These are phyloP conservation scores for Chaetomiaceae sp. DNA, from an alignment of 2,329 filamentous ascomycete genomes.

Conservation along the genomic window DNA sequence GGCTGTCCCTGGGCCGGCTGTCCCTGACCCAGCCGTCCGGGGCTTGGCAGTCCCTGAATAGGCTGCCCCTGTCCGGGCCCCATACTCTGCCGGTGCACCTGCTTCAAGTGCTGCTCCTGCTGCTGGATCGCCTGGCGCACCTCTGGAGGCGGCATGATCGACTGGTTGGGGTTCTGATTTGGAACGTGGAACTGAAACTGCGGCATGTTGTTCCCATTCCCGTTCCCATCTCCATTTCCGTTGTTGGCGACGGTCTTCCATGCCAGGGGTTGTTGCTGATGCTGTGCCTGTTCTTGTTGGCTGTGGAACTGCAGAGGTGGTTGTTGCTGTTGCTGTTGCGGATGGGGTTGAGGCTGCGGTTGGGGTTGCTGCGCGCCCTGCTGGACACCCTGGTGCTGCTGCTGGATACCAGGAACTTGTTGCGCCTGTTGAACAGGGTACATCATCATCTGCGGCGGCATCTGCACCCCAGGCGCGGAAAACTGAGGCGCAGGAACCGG, in stretches of 20 bases:
- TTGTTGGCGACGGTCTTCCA: background rate
- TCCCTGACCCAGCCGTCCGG: background rate
- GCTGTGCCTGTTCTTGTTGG: background rate
- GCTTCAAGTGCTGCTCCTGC: slow-evolving; percentile 1
- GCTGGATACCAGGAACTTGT: background rate
- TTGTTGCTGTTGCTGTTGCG: background rate
- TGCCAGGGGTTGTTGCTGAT: background rate
- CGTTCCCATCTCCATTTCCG: background rate
- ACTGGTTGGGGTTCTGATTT: background rate
- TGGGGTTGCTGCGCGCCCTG: too few species aligned
- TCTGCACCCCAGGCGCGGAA: background rate
- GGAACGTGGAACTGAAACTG: background rate
- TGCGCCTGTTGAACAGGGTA: slow-evolving; percentile 4
- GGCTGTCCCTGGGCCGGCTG: background rate
- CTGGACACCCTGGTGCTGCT: background rate
- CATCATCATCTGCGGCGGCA: slow-evolving; percentile 8
- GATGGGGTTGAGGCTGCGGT: background rate
- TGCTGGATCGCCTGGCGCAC: slow-evolving; percentile 9
- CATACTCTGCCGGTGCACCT: slow-evolving; percentile 1
- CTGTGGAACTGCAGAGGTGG: too few species aligned
- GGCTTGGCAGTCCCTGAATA: too few species aligned
- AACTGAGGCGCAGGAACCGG: background rate
- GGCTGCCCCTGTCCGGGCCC: background rate
- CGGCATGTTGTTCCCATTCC: background rate
- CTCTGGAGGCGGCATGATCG: slow-evolving; percentile 3